Evolutionary conservation across 495 filamentous ascomycete species (phyloP).

Genomic region (Aspergillus affinis): DNA sequence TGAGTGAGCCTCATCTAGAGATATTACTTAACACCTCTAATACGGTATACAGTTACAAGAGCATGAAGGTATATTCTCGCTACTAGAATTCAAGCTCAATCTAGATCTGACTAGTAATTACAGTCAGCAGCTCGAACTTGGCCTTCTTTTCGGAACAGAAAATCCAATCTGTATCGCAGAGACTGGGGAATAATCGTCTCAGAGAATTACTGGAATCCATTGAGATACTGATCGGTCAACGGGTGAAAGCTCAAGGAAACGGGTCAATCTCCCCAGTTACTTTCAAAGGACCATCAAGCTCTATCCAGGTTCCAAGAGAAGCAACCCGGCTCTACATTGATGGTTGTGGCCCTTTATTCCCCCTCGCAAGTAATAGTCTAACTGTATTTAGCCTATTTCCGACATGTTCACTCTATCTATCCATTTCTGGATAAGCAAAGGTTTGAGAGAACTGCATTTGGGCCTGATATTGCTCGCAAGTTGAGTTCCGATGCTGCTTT

Average conservation of each 20-base stretch:
- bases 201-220: slow-evolving; percentile 35
- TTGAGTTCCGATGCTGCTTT: slow-evolving; percentile 19
- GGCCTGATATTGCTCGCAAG: slow-evolving; percentile 8
- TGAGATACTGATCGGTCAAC: slow-evolving; percentile 20
- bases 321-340: not conserved
- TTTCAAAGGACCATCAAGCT: slow-evolving; percentile 3
- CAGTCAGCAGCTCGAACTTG: slow-evolving; percentile 31
- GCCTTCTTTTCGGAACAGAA: slow-evolving; percentile 39
- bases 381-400: slow-evolving; percentile 29
- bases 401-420: slow-evolving; percentile 34
- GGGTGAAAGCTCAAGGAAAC: slow-evolving; percentile 9
- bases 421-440: slow-evolving; percentile 33
- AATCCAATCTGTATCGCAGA: slow-evolving; percentile 30
- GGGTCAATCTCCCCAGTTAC: not conserved
- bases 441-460: slow-evolving; percentile 28
- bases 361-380: not conserved
- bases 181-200: slow-evolving; percentile 30
- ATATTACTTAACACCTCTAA: not conserved
- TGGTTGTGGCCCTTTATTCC: not conserved
- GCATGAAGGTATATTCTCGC: not conserved
- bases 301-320: not conserved
- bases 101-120: not conserved
- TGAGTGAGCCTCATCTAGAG: not conserved
- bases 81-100: not conserved
- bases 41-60: not conserved